Base-by-base conservation (phyloP, 768 basidiomycete species). In the Crepidotus variabilis region DNA sequence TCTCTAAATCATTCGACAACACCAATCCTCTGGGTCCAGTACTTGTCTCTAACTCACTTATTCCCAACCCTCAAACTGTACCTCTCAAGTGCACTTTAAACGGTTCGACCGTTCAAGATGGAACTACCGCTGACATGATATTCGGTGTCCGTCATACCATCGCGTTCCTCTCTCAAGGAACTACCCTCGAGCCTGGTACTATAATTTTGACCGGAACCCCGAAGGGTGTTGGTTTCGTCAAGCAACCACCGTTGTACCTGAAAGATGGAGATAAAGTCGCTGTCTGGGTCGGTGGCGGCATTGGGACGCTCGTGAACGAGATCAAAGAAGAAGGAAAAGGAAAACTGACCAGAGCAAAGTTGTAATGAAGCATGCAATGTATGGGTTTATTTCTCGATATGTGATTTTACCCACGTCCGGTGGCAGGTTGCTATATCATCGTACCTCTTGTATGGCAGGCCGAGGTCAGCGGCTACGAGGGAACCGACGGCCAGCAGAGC, bases 201-300 rank as follows among this genome's bases (percentile, higher is more conserved):
- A 75, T 93, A 63, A 93, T 94, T 63, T 78, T 93, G 61, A 94
- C 92, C 1, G 87, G 88, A 5, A 90, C 88, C 34, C 90, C 90
- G 1, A 85, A 87, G 55, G 92, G 90, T 21, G 89, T 92, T 13
- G 92, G 92, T 1, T 92, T 87, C 61, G 85, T 83, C 36, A 83
- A 80, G 69, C 83, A 84, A 49, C 90, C 91, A 0, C 78, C 85
- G 1, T 47, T 87, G 22, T 88, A 81, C 61, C 75, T 94, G 22
- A 86, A 87, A 70, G 71, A 88, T 61, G 90, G 90, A 1, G 92
- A 95, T 61, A 77, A 78, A 36, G 81, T 90, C 68, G 76, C 74
- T 10, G 80, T 86, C 9, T 89, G 82, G 80, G 69, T 93, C 1
- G 85, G 85, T 7, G 72, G 76, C 57, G 90, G 90, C 6, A 85